Evolutionary conservation across 2,329 filamentous ascomycete genomes (phyloP).

Genomic region (Colletotrichum sojae): DNA sequence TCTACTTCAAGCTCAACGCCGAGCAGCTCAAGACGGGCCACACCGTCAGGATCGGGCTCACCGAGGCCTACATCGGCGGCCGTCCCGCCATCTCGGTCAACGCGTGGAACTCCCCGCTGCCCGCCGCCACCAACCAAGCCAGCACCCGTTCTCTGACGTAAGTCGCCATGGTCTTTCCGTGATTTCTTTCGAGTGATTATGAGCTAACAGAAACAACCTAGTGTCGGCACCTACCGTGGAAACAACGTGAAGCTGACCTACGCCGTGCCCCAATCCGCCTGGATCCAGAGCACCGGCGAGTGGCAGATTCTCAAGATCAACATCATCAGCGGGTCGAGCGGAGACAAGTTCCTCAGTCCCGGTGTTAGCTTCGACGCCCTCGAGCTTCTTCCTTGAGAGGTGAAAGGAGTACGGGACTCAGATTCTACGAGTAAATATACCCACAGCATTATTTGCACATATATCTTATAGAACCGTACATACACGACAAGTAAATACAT

Average conservation of each 20-base stretch:
- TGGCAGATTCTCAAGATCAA: slow-evolving; percentile 50
- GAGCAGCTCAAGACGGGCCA: slow-evolving; percentile 47
- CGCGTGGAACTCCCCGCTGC: slow-evolving; percentile 46
- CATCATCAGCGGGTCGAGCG: slow-evolving; percentile 42
- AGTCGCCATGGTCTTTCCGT: not conserved
- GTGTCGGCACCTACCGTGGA: slow-evolving; percentile 50
- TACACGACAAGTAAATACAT: not conserved
- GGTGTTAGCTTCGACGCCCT: slow-evolving; percentile 49
- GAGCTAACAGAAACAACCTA: not conserved
- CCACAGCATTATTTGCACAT: not conserved
- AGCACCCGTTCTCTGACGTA: slow-evolving; percentile 49
- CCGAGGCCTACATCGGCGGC: slow-evolving; percentile 49
- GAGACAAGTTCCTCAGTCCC: slow-evolving; percentile 47
- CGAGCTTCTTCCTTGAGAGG: slow-evolving; percentile 43
- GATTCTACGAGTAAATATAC: too few relatives aligned
- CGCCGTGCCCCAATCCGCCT: slow-evolving; percentile 46
- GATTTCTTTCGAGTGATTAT: not conserved
- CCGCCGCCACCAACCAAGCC: slow-evolving; percentile 47
- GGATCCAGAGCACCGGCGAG: slow-evolving; percentile 46
- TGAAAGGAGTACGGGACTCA: not conserved
- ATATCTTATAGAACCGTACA: not conserved
- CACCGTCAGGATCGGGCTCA: slow-evolving; percentile 50
- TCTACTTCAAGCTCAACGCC: slow-evolving; percentile 54
- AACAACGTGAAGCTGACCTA: slow-evolving; percentile 49
- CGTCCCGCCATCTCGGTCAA: slow-evolving; percentile 51